Percentiles rank a stretch among this genome's conserved stretches.
Evolutionary conservation across 192 early-diverging fungal genomes (phyloP).

Genomic region (Coemansia sp.): DNA sequence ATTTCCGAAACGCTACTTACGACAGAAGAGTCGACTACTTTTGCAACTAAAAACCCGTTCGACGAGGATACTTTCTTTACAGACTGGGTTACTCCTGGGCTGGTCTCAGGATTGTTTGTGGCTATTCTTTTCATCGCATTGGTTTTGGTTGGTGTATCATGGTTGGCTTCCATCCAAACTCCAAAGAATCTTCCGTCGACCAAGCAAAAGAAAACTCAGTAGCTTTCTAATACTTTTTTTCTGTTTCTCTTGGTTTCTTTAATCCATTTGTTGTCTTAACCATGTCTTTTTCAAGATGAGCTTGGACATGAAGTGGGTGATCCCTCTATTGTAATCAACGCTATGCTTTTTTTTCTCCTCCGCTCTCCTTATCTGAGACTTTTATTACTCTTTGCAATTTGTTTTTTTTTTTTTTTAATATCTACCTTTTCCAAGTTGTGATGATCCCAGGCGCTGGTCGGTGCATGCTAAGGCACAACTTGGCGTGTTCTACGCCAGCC

Average conservation of each 20-base stretch:
- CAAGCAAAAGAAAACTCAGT: conserved; percentile 51
- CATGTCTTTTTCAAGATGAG: neutral
- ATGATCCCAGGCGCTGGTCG: neutral
- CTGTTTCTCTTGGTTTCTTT: neutral
- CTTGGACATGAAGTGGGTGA: neutral
- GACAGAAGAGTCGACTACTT: conserved; percentile 10
- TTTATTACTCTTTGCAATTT: neutral
- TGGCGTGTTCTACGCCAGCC: neutral
- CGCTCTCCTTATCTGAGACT: neutral
- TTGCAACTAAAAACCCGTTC: conserved; percentile 24
- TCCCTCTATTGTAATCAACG: neutral
- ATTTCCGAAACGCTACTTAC: conserved; percentile 10
- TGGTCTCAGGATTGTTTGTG: conserved; percentile 43
- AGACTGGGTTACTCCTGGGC: conserved; percentile 55
- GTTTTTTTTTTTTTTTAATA: neutral
- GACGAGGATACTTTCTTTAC: conserved; percentile 52
- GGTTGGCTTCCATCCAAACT: conserved; percentile 48
- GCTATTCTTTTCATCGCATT: conserved; percentile 33
- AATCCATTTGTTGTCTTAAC: neutral
- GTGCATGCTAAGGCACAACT: neutral
- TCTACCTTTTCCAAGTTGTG: neutral
- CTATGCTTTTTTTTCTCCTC: neutral
- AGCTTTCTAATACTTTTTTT: neutral
- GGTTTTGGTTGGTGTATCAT: conserved; percentile 45
- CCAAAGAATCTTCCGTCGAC: conserved; percentile 47